phyloP scores from a whole-genome alignment of 225 moss, liverwort and hornwort genomes.

The Bryum argenteum region DNA sequence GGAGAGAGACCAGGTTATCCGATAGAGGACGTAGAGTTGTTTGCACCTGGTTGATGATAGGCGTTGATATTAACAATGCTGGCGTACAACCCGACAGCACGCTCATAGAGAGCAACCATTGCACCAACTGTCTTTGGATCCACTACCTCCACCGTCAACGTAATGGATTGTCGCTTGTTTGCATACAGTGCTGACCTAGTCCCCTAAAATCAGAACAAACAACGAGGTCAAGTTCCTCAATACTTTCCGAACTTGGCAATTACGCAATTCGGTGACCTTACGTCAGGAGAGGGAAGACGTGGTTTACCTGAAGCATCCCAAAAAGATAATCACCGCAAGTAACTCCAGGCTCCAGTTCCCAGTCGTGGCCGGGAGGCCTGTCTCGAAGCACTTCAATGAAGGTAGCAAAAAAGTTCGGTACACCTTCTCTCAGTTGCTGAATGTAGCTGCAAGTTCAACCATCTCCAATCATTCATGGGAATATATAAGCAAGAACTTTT shows the following conservation, averaged over 20 bases:
- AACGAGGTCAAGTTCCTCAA: constrained; percentile 4
- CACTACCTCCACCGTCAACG: constrained; percentile 75
- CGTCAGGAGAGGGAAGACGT: no score
- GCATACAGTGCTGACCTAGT: constrained; percentile 81
- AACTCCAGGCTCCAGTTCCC: constrained; percentile 93
- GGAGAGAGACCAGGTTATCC: neutral
- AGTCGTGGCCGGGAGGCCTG: constrained; percentile 83
- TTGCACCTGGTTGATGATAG: constrained; percentile 84
- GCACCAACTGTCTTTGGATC: constrained; percentile 68
- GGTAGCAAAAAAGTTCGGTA: constrained; percentile 85
- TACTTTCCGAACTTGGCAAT: neutral
- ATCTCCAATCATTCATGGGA: neutral
- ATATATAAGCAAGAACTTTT: no score
- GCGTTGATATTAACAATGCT: constrained; percentile 77
- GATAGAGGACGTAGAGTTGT: neutral
- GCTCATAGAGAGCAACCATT: constrained; percentile 83
- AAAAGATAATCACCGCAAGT: constrained; percentile 89
- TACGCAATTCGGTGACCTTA: neutral
- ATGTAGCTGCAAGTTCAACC: constrained; percentile 60
- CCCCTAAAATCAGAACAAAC: constrained; percentile 53
- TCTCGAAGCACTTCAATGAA: constrained; percentile 90
- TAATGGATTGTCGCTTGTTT: constrained; percentile 86
- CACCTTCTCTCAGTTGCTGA: constrained; percentile 86
- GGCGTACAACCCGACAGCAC: constrained; percentile 85
- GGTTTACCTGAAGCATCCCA: constrained; percentile 93